Conservation (phyloP, 768 basidiomycete species). For the Mycena olivaceomarginata region DNA sequence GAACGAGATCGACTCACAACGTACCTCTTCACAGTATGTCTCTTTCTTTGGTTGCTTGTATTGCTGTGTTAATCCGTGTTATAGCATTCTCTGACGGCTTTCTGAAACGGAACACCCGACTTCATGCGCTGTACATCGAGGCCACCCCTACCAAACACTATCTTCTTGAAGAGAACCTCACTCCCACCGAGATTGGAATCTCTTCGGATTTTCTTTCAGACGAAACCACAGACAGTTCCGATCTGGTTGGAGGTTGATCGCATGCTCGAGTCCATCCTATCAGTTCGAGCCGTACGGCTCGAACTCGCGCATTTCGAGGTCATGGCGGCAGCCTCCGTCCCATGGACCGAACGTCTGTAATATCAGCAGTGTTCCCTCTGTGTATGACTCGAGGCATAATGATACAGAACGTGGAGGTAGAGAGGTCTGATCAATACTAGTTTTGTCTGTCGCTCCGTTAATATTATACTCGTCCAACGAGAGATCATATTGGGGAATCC, state of each 20-base stretch:
- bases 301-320: neutral
- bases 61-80: neutral
- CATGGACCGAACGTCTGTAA: neutral
- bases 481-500: too few species aligned
- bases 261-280: neutral
- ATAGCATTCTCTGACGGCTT: neutral
- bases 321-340: too few species aligned
- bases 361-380: neutral
- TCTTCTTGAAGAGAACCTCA: neutral
- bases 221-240: neutral
- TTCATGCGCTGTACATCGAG: neutral
- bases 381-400: conserved; percentile 5
- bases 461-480: too few species aligned
- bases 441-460: too few species aligned
- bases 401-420: neutral
- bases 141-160: neutral
- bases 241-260: neutral
- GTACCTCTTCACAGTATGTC: neutral
- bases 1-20: too few species aligned
- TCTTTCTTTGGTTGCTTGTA: too few species aligned
- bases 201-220: too few species aligned
- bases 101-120: neutral
- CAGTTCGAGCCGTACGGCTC: neutral
- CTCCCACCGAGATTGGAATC: neutral
- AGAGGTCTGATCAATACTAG: too few species aligned